phyloP scores from a whole-genome alignment of 768 basidiomycete genomes.

The Atractiella rhizophila region DNA sequence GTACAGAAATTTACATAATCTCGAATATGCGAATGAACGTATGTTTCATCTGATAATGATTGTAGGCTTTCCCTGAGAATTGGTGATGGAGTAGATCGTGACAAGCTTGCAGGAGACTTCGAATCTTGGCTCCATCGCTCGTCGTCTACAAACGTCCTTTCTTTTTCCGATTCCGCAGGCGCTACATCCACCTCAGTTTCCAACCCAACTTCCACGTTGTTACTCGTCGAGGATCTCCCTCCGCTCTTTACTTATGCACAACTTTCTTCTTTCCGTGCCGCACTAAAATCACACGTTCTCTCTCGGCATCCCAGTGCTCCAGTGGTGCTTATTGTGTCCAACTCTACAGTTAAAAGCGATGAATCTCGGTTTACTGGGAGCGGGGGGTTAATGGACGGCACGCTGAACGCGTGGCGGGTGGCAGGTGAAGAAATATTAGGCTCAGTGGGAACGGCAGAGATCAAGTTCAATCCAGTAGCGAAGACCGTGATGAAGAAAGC shows the following conservation, averaged over 20 bases:
- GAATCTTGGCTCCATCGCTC: not conserved
- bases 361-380: too few relatives aligned
- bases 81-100: not conserved
- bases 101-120: not conserved
- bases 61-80: not conserved
- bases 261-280: conserved; percentile 48
- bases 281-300: conserved; percentile 10
- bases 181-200: not conserved
- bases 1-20: too few relatives aligned
- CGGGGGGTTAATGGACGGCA: conserved; percentile 29
- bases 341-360: conserved; percentile 50
- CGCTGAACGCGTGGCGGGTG: conserved; percentile 44
- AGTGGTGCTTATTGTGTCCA: conserved; percentile 57
- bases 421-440: conserved; percentile 41
- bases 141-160: not conserved
- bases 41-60: too few relatives aligned
- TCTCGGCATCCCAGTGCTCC: conserved; percentile 23
- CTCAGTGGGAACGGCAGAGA: conserved; percentile 53
- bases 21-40: too few relatives aligned
- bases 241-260: conserved; percentile 51
- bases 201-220: conserved; percentile 3
- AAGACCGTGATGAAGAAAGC: conserved; percentile 59
- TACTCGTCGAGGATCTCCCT: conserved; percentile 31
- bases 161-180: not conserved
- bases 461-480: conserved; percentile 82